A percentile compares a stretch with the other conserved stretches of the same genome.
These are phyloP conservation scores for Ophiostoma montium DNA, from an alignment of 2,329 filamentous ascomycete genomes.

Conservation along the genomic window DNA sequence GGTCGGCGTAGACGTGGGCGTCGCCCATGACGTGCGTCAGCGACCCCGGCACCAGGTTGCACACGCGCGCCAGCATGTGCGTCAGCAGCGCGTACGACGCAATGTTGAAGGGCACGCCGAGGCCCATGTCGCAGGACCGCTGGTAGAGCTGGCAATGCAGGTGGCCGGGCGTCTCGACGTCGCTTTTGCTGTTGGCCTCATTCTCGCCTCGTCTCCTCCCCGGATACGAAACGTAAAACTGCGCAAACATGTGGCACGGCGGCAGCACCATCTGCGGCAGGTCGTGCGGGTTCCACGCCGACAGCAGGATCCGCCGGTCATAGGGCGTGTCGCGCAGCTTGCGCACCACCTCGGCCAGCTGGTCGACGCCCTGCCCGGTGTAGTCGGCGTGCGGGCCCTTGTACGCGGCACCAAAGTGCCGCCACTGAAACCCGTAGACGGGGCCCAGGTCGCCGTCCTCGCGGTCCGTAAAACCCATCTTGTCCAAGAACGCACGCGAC, in stretches of 20 bases:
- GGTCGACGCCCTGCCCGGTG: constrained; percentile 76
- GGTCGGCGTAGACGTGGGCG: constrained; percentile 90
- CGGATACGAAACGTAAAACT: constrained; percentile 81
- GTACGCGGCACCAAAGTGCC: constrained; percentile 91
- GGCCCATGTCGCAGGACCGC: constrained; percentile 88
- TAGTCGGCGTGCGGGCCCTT: constrained; percentile 69
- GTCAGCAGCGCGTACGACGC: constrained; percentile 86
- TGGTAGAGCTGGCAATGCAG: constrained; percentile 88
- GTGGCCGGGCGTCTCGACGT: constrained; percentile 38
- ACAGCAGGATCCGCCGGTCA: constrained; percentile 79
- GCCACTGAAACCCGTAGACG: constrained; percentile 98
- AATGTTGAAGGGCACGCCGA: constrained; percentile 96
- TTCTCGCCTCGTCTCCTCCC: constrained; percentile 4
- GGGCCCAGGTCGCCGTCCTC: constrained; percentile 83
- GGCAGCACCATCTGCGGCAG: constrained; percentile 79
- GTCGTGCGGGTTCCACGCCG: constrained; percentile 87
- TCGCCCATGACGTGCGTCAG: constrained; percentile 96
- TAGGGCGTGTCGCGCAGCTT: constrained; percentile 76
- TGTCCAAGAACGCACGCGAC: constrained; percentile 78
- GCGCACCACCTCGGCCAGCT: constrained; percentile 77
- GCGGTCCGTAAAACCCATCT: constrained; percentile 64
- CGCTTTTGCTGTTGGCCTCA: not conserved
- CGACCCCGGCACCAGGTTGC: constrained; percentile 69
- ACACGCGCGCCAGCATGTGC: constrained; percentile 86
- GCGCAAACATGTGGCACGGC: constrained; percentile 95